Evolutionary conservation across 1,284 basidiomycete genomes (phyloP).

Genomic region (Meripilus lineatus): DNA sequence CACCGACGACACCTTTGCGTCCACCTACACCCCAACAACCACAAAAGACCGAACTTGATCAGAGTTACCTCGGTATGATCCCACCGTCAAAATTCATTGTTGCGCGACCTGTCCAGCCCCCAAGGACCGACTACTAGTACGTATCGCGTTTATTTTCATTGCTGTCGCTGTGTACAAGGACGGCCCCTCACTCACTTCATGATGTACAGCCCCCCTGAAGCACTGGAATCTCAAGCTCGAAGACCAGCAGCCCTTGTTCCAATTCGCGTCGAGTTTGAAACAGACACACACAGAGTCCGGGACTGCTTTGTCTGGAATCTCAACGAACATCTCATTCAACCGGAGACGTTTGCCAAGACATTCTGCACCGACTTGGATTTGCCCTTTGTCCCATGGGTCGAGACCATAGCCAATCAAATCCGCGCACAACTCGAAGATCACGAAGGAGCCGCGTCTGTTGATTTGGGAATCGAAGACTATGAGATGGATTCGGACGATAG

Average conservation of each 20-base stretch:
- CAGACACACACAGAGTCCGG: slow-evolving; percentile 85
- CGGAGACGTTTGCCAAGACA: slow-evolving; percentile 78
- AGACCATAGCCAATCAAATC: slow-evolving; percentile 83
- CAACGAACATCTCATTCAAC: slow-evolving; percentile 76
- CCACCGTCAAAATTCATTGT: slow-evolving; percentile 80
- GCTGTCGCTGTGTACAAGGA: slow-evolving; percentile 5
- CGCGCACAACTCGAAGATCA: slow-evolving; percentile 88
- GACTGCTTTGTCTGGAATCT: slow-evolving; percentile 98
- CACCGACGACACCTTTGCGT: slow-evolving; percentile 14
- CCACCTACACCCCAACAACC: slow-evolving; percentile 13
- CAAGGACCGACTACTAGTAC: slow-evolving; percentile 50
- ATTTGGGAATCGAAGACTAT: slow-evolving; percentile 18
- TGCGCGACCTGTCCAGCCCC: slow-evolving; percentile 44
- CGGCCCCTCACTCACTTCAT: background rate
- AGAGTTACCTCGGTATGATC: slow-evolving; percentile 85
- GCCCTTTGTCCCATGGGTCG: slow-evolving; percentile 59
- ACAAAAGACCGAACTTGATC: slow-evolving; percentile 64
- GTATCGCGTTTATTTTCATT: slow-evolving; percentile 9
- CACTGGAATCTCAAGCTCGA: slow-evolving; percentile 60
- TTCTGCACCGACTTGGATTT: slow-evolving; percentile 90
- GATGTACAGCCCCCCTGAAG: slow-evolving; percentile 52
- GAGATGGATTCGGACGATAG: background rate
- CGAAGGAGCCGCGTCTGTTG: slow-evolving; percentile 72
- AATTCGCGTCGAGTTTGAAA: slow-evolving; percentile 93
- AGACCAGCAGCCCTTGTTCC: slow-evolving; percentile 76